A percentile compares a stretch with the other conserved stretches of the same genome.
These are phyloP conservation scores for Arthromyces matolae DNA, from an alignment of 768 basidiomycete genomes.

Conservation along the genomic window DNA sequence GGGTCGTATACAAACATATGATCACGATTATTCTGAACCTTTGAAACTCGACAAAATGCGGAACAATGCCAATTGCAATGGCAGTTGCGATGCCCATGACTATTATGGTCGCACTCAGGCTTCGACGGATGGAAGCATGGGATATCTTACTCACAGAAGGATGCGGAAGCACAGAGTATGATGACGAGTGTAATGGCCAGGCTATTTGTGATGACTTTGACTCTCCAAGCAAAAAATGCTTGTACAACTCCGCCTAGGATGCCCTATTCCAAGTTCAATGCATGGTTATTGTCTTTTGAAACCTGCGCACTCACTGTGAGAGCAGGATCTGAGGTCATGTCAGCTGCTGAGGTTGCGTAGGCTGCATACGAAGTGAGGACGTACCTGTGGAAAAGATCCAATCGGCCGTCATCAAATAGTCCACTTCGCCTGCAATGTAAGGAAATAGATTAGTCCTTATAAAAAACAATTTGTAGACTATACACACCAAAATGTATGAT, in stretches of 20 bases:
- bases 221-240: slow-evolving; percentile 21
- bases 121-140: no score
- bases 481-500: slow-evolving; percentile 42
- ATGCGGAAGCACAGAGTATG: slow-evolving; percentile 5
- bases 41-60: slow-evolving; percentile 21
- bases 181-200: slow-evolving; percentile 11
- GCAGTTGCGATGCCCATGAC: slow-evolving; percentile 24
- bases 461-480: not conserved
- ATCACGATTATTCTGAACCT: slow-evolving; percentile 22
- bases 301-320: no score
- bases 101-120: no score
- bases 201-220: slow-evolving; percentile 21
- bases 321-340: slow-evolving; percentile 8
- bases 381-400: slow-evolving; percentile 14
- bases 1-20: slow-evolving; percentile 10
- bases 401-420: slow-evolving; percentile 6
- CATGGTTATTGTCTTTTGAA: no score
- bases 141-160: slow-evolving; percentile 16
- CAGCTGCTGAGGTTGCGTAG: not conserved
- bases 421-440: not conserved
- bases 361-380: not conserved
- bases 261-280: slow-evolving; percentile 6
- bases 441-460: not conserved
- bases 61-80: slow-evolving; percentile 17
- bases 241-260: slow-evolving; percentile 14